Evolutionary conservation across 805 yeast genomes (phyloP), one percentile per base, ranked within the genome.

Genomic region (Cephaloascus fragrans): DNA sequence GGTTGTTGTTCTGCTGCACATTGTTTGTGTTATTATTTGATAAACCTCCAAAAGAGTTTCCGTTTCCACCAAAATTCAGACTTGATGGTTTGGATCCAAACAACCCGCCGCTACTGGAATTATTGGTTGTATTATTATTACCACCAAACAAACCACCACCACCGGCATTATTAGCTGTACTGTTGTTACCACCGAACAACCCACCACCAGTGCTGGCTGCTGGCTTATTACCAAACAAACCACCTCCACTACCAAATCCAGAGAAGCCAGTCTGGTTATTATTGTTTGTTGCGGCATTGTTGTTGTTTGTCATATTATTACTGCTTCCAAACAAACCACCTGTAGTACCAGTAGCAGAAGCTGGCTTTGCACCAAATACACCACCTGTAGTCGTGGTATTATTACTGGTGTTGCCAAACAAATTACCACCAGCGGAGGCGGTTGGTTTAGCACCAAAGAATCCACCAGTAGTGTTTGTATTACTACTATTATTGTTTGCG

Each of bases 111-210:
- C 41, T 50, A 20, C 43, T 47, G 36, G 46, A 44, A 37, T 43
- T 46, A 35, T 40, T 48, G 6, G 28, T 23, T 8, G 10, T 12
- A 12, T 6, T 12, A 41, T 52, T 46, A 44, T 50, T 51, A 35
- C 54, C 59, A 18, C 77, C 77, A 52, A 75, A 73, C 39, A 71
- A 50, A 3, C 73, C 72, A n/a, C 69, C 67, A n/a, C 58, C 52
- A 9, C 56, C 47, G 19, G 47, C 37, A 17, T n/a, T n/a, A 42
- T 44, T 52, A 41, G 37, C 39, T 6, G 47, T 39, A 34, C 38
- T 37, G 14, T 39, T 39, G 10, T 41, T 42, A 33, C n/a, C 37
- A 32, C 53, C 55, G 42, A 50, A 48, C 18, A 47, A 37, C 18
- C 51, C 47, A 35, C 55, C 45, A 19, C 39, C 26, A 17, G 32